Percentiles rank a stretch among this genome's conserved stretches.
Evolutionary conservation across 2,329 filamentous ascomycete species (phyloP).

Genomic region (Colletotrichum cuscutae): DNA sequence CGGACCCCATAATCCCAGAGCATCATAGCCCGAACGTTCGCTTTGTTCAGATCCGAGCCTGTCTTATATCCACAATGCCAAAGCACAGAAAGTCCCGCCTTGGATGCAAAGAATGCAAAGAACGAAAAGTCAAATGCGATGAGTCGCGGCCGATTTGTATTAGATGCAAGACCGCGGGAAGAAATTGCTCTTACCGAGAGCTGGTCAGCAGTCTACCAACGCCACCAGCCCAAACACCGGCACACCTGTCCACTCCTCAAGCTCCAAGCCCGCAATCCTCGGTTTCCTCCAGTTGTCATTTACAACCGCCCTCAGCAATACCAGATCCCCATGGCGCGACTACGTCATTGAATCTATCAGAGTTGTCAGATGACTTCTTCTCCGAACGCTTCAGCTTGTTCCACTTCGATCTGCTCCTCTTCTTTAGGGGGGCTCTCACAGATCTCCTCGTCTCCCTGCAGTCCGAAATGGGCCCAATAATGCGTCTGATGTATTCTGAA

Average conservation of each 20-base stretch:
- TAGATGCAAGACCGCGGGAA: conserved; percentile 50
- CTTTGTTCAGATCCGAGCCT: not conserved
- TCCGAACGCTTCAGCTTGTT: not conserved
- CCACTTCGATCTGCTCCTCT: conserved; percentile 2
- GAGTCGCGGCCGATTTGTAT: conserved; percentile 51
- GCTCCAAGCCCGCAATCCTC: conserved; percentile 44
- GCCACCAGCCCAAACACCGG: not conserved
- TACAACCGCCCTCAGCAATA: not conserved
- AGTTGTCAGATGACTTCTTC: not conserved
- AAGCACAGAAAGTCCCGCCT: conserved; percentile 51
- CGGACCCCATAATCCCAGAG: not conserved
- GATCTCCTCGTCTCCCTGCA: not conserved
- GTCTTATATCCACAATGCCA: not conserved
- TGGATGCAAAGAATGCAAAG: conserved; percentile 52
- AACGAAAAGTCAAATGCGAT: conserved; percentile 54
- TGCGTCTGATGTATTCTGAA: not conserved
- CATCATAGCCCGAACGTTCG: not conserved
- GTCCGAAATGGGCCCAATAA: not conserved
- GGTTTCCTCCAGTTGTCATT: not conserved
- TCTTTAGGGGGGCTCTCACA: not conserved
- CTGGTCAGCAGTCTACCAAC: not conserved
- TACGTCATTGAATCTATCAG: not conserved
- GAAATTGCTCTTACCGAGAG: conserved; percentile 45
- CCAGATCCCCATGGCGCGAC: too few relatives aligned
- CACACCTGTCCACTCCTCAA: conserved; percentile 41